These are phyloP conservation scores for Wickerhamiella hasegawae DNA, from an alignment of 805 yeast genomes.

Conservation along the genomic window DNA sequence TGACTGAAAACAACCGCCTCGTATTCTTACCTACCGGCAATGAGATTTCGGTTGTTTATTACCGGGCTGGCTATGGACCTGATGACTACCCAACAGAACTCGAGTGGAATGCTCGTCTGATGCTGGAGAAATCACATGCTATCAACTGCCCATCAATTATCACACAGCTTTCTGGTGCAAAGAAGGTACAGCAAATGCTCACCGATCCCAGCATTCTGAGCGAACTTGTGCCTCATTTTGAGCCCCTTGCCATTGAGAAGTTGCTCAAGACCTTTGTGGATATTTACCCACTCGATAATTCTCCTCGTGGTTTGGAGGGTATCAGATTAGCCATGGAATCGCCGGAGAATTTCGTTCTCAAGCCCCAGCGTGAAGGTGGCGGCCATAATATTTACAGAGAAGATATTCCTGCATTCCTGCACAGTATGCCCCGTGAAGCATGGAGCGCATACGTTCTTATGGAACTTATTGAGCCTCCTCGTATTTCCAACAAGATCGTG, in stretches of 20 bases:
- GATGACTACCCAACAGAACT: conserved; percentile 47
- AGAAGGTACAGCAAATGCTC: conserved; percentile 81
- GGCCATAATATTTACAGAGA: conserved; percentile 86
- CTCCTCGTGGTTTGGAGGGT: conserved; percentile 44
- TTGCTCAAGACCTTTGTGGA: conserved; percentile 56
- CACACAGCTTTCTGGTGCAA: conserved; percentile 85
- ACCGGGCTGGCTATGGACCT: conserved; percentile 80
- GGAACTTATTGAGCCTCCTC: conserved; percentile 80
- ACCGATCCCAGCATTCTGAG: conserved; percentile 37
- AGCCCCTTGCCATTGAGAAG: conserved; percentile 14
- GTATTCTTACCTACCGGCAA: conserved; percentile 37
- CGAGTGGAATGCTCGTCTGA: conserved; percentile 66
- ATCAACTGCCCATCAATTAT: conserved; percentile 83
- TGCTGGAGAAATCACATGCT: conserved; percentile 59
- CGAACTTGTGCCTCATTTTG: conserved; percentile 29
- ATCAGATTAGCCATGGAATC: conserved; percentile 46
- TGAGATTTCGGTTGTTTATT: conserved; percentile 80
- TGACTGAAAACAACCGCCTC: conserved; percentile 25
- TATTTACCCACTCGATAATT: conserved; percentile 72
- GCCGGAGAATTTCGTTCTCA: conserved; percentile 66
- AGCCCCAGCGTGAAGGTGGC: conserved; percentile 99
- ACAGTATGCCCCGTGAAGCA: conserved; percentile 40
- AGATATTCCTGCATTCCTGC: conserved; percentile 63
- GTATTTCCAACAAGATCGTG: conserved; percentile 49
- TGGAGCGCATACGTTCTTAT: conserved; percentile 89